A percentile compares a stretch with the other conserved stretches of the same genome.
phyloP scores from a whole-genome alignment of 352 stramenopile species.

The Elongisporangium prolatum region DNA sequence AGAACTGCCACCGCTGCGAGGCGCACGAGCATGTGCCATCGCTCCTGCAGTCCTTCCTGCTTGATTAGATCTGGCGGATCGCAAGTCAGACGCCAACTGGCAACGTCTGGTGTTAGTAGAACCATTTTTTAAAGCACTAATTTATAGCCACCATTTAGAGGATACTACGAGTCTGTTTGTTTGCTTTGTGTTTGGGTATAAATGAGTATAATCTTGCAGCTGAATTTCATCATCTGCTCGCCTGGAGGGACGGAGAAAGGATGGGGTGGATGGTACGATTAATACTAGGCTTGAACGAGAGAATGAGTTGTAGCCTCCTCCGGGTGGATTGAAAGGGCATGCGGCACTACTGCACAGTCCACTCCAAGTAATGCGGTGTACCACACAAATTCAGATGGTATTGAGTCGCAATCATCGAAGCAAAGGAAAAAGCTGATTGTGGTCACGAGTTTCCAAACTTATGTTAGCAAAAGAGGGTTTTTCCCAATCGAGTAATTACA shows the following conservation, averaged over 20 bases:
- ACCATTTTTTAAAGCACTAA: neutral
- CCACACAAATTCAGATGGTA: too few species aligned
- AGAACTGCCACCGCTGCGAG: slow-evolving; percentile 34
- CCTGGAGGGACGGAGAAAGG: neutral
- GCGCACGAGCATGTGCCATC: slow-evolving; percentile 34
- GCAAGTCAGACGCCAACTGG: neutral
- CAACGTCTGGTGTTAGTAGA: neutral
- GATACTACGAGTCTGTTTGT: neutral
- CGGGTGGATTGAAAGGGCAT: neutral
- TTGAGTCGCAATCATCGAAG: too few species aligned
- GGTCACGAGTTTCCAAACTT: neutral
- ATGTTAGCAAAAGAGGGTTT: neutral
- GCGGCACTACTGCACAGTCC: neutral
- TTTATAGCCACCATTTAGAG: neutral
- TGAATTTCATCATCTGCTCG: too few species aligned
- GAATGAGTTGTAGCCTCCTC: neutral
- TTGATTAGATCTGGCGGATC: slow-evolving; percentile 14
- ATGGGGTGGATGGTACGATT: neutral
- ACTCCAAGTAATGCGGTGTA: too few species aligned
- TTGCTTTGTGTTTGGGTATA: neutral
- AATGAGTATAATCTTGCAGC: too few species aligned
- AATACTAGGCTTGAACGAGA: neutral
- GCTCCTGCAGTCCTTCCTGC: slow-evolving; percentile 41
- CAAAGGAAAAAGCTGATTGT: neutral
- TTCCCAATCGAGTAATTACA: neutral